These are phyloP conservation scores for Xylariaceae sp. DNA, from an alignment of 2,329 filamentous ascomycete genomes.

Conservation along the genomic window DNA sequence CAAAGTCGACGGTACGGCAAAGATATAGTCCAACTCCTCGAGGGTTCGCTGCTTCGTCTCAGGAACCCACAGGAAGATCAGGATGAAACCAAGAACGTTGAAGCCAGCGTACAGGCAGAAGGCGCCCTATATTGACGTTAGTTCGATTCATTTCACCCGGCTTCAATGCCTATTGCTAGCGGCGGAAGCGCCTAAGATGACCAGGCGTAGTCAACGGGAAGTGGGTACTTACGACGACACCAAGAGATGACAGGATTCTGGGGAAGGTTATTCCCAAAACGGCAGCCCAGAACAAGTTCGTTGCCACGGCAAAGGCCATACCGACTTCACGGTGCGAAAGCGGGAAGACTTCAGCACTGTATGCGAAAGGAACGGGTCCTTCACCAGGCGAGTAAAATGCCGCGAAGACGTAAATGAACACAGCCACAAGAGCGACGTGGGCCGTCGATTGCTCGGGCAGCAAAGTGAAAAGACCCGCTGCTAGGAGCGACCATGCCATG, in stretches of 20 bases:
- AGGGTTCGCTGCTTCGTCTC: conserved; percentile 47
- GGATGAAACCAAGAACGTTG: conserved; percentile 40
- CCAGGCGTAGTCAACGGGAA: neutral
- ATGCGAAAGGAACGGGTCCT: conserved; percentile 63
- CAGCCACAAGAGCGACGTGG: conserved; percentile 44
- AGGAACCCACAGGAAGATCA: conserved; percentile 46
- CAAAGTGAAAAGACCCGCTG: conserved; percentile 54
- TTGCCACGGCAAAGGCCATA: conserved; percentile 65
- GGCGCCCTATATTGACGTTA: conserved; percentile 34
- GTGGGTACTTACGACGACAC: conserved; percentile 31
- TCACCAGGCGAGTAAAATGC: conserved; percentile 61
- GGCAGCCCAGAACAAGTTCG: conserved; percentile 56
- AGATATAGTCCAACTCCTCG: conserved; percentile 46
- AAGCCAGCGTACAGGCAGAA: conserved; percentile 43
- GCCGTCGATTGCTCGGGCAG: conserved; percentile 32
- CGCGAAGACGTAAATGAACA: conserved; percentile 56
- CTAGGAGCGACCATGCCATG: conserved; percentile 63
- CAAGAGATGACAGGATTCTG: conserved; percentile 43
- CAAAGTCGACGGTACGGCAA: conserved; percentile 38
- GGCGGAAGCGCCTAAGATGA: neutral
- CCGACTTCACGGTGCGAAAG: conserved; percentile 65
- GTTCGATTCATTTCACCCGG: neutral
- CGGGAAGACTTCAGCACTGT: conserved; percentile 64
- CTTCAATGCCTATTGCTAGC: neutral
- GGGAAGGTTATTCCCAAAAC: conserved; percentile 59